A percentile compares a stretch with the other conserved stretches of the same genome.
Evolutionary conservation across 2,329 filamentous ascomycete species (phyloP).

Genomic region (Penicillium carneum): DNA sequence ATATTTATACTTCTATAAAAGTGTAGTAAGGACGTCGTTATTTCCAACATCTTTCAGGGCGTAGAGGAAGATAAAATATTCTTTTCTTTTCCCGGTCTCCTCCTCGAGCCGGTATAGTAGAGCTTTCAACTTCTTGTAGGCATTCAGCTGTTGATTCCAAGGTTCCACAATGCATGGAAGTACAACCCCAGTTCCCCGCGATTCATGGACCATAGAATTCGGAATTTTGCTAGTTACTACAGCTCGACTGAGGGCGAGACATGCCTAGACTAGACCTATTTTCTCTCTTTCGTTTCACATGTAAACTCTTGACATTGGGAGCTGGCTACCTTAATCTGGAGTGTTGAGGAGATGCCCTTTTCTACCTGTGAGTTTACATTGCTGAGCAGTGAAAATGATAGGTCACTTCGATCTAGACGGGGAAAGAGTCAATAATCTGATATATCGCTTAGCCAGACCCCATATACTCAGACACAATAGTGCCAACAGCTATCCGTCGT

Average conservation of each 20-base stretch:
- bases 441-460: neutral
- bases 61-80: neutral
- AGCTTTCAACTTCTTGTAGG: slow-evolving; percentile 8
- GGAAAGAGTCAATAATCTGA: neutral
- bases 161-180: slow-evolving; percentile 31
- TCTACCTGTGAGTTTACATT: neutral
- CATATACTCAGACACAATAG: neutral
- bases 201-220: slow-evolving; percentile 29
- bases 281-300: neutral
- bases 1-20: neutral
- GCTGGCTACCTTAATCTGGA: neutral
- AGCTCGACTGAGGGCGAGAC: slow-evolving; percentile 18
- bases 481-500: neutral
- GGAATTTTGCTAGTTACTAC: slow-evolving; percentile 20
- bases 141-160: slow-evolving; percentile 5
- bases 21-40: no score
- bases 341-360: neutral
- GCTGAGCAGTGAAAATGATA: neutral
- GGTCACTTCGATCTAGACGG: neutral
- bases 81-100: neutral
- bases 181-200: slow-evolving; percentile 30
- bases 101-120: neutral
- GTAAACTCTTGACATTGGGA: neutral
- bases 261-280: slow-evolving; percentile 9
- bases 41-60: neutral